These are phyloP conservation scores for Fusarium neocosmosporiellum DNA, from an alignment of 2,329 filamentous ascomycete species.

Conservation along the genomic window DNA sequence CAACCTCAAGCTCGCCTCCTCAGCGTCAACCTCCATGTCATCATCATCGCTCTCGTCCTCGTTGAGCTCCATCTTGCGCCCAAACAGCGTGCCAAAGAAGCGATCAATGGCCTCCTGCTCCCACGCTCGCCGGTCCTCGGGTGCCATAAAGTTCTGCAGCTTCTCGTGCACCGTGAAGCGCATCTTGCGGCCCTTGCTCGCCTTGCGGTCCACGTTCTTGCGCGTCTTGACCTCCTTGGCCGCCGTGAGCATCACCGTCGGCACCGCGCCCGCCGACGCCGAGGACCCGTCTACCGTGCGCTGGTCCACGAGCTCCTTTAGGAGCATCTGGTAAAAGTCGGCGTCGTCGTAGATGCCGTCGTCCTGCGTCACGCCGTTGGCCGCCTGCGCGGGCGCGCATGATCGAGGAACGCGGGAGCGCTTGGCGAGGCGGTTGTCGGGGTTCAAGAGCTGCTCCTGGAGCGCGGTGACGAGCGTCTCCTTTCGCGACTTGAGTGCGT, in stretches of 20 bases:
- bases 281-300: constrained; percentile 76
- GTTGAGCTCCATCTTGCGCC: constrained; percentile 73
- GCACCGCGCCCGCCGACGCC: constrained; percentile 57
- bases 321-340: constrained; percentile 91
- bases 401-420: constrained; percentile 78
- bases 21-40: constrained; percentile 63
- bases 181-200: constrained; percentile 94
- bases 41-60: constrained; percentile 66
- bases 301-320: constrained; percentile 94
- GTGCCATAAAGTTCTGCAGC: constrained; percentile 97
- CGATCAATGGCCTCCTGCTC: constrained; percentile 81
- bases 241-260: constrained; percentile 72
- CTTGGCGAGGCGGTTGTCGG: constrained; percentile 72
- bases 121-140: constrained; percentile 85
- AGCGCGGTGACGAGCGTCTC: constrained; percentile 72
- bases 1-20: constrained; percentile 64
- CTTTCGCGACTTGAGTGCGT: constrained; percentile 44
- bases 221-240: constrained; percentile 82
- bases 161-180: constrained; percentile 97
- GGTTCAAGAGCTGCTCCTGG: constrained; percentile 73
- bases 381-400: constrained; percentile 77
- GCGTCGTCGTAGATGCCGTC: constrained; percentile 87
- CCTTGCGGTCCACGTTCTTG: constrained; percentile 89
- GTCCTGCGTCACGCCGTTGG: constrained; percentile 67
- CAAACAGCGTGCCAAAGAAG: constrained; percentile 81